Percentiles rank a stretch among this genome's conserved stretches.
Conservation (phyloP, 1,139 yeast genomes). For the Kodamaea anthophila region DNA sequence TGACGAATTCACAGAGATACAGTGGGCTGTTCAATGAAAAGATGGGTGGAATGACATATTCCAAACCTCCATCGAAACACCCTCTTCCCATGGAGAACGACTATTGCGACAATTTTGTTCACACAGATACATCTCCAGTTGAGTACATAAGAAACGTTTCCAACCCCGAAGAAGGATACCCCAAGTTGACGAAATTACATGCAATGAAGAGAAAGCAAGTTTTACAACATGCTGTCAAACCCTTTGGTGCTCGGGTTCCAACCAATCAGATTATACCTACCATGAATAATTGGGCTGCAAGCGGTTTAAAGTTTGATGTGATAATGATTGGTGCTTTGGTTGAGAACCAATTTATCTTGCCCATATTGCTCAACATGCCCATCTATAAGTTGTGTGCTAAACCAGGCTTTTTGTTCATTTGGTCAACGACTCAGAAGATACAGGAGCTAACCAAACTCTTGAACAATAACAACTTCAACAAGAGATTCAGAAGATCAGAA, state of each 20-base stretch:
- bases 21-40: neutral
- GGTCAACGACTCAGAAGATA: slow-evolving; percentile 77
- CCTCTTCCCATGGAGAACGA: slow-evolving; percentile 41
- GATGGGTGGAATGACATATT: no score
- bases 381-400: slow-evolving; percentile 67
- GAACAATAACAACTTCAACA: slow-evolving; percentile 47
- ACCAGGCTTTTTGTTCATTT: slow-evolving; percentile 80
- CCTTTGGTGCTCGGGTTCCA: slow-evolving; percentile 58
- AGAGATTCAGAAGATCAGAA: slow-evolving; percentile 81
- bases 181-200: slow-evolving; percentile 66
- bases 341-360: slow-evolving; percentile 61
- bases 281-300: slow-evolving; percentile 54
- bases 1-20: no score
- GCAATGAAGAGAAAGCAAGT: slow-evolving; percentile 52
- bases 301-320: slow-evolving; percentile 68
- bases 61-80: slow-evolving; percentile 3
- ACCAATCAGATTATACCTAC: slow-evolving; percentile 50
- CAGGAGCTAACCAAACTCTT: slow-evolving; percentile 53
- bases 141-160: slow-evolving; percentile 56
- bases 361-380: slow-evolving; percentile 59
- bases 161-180: slow-evolving; percentile 76
- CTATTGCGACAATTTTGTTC: slow-evolving; percentile 64
- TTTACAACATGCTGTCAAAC: slow-evolving; percentile 45
- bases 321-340: slow-evolving; percentile 86
- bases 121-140: slow-evolving; percentile 54